Base-by-base conservation (phyloP, 805 yeast species). In the Wickerhamomyces alni region DNA sequence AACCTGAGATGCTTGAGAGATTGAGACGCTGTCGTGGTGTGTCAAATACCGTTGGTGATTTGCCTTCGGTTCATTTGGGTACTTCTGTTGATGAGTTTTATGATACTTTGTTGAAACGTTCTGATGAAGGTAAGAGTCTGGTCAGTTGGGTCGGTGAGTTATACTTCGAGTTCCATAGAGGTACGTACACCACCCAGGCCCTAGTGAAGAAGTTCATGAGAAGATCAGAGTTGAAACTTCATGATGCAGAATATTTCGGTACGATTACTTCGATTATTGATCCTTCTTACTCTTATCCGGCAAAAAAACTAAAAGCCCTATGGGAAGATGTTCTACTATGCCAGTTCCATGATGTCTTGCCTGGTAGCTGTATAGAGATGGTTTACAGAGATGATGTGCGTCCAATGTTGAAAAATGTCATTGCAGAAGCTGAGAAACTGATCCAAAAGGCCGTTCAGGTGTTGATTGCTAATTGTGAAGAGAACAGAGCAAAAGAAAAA, bases 291-390 rank as follows among this genome's bases (percentile, higher is more conserved):
- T 66, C 64, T 42, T 91, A 91, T 58, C 99, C 99, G 2, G 67
- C 71, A 25, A 64, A 72, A 29, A 74, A 80, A 43, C 70, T 91
- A 33, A 78, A 80, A 45, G 70, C 64, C 2, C 60, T 91, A 44
- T 91, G 99, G 99, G 91, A 87, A 58, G 80, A 86, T 59, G 77
- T 91, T 17, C 77, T 88, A 45, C 66, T 93, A 40, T 88, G 96
- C 57, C 98, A 91, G 59, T 91, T 91, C 67, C 99, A 91, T 61
- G 99, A 91, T 65, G 97, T 91, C n/a, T 70, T 93, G 38, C 99
- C 99, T 2, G 99, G 99, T 3, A 82, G 95, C 6, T 87, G 96
- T 62, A 91, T 91, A 53, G 96, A 87, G 46, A 77, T 87, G 79
- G 96, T 93, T 12, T 91, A 93, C 57, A 79, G 75, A 36, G 88